These are phyloP conservation scores for Boehmeria nivea DNA, from an alignment of 306 rosid genomes.

Conservation along the genomic window DNA sequence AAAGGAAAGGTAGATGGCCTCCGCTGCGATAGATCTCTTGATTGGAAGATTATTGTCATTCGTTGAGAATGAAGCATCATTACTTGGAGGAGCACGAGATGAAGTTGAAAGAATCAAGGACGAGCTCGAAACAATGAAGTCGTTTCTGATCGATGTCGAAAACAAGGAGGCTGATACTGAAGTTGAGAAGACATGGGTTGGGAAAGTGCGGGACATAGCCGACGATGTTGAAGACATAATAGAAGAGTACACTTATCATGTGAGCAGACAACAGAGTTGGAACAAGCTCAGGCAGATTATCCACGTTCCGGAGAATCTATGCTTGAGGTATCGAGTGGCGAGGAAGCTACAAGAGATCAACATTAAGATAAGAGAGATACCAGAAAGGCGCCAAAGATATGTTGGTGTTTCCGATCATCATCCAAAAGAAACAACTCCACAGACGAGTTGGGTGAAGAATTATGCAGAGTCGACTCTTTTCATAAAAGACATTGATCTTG, in stretches of 20 bases:
- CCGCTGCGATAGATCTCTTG: background rate
- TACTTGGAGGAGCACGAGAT: background rate
- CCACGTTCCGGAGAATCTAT: background rate
- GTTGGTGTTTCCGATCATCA: background rate
- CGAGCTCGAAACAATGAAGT: slow-evolving; percentile 6
- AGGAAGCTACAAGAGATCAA: background rate
- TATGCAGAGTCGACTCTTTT: slow-evolving; percentile 1
- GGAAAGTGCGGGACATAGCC: background rate
- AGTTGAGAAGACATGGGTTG: background rate
- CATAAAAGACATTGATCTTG: slow-evolving; percentile 10
- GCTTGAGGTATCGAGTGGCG: slow-evolving; percentile 1
- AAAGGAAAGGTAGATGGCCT: background rate
- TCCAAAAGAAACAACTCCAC: no score
- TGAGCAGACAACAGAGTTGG: background rate
- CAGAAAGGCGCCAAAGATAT: background rate
- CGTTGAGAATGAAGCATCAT: background rate
- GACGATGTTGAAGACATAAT: slow-evolving; percentile 4
- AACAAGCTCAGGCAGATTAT: background rate
- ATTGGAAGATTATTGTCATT: background rate
- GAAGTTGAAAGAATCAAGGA: background rate
- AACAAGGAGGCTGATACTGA: background rate
- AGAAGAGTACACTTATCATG: background rate
- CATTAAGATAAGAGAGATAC: background rate
- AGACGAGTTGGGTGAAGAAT: background rate
- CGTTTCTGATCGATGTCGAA: background rate